Evolutionary conservation across 108 stramenopile genomes (phyloP).

Genomic region (Discostella stelligeroides): DNA sequence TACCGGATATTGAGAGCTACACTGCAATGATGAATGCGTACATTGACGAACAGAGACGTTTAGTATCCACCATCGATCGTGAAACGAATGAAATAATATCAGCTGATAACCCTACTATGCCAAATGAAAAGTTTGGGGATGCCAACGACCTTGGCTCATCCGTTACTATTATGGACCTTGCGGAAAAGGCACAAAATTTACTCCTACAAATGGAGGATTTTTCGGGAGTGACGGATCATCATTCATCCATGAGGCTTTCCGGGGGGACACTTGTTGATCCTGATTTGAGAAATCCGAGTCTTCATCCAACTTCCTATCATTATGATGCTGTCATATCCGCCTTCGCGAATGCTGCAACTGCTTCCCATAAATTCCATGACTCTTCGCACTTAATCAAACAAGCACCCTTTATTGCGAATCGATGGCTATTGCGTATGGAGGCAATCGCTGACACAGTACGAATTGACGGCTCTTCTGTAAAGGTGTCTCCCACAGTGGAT

Average conservation of each 20-base stretch:
- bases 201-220: slow-evolving; percentile 50
- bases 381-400: slow-evolving; percentile 32
- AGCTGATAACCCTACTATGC: slow-evolving; percentile 14
- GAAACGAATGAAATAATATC: slow-evolving; percentile 10
- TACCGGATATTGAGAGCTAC: slow-evolving; percentile 50
- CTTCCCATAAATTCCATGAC: slow-evolving; percentile 23
- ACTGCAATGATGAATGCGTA: slow-evolving; percentile 39
- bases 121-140: slow-evolving; percentile 6
- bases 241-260: slow-evolving; percentile 41
- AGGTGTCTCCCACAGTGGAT: slow-evolving; percentile 42
- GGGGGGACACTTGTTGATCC: slow-evolving; percentile 8
- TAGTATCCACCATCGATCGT: slow-evolving; percentile 10
- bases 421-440: slow-evolving; percentile 55
- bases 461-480: slow-evolving; percentile 12
- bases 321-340: slow-evolving; percentile 39
- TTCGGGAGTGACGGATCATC: slow-evolving; percentile 48
- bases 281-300: slow-evolving; percentile 15
- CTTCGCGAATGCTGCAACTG: slow-evolving; percentile 42
- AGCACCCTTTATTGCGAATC: slow-evolving; percentile 40
- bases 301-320: slow-evolving; percentile 47
- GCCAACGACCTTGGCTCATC: slow-evolving; percentile 6
- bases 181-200: slow-evolving; percentile 43
- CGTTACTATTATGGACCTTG: slow-evolving; percentile 22
- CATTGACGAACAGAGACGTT: slow-evolving; percentile 31
- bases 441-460: slow-evolving; percentile 20